A percentile compares a stretch with the other conserved stretches of the same genome.
Evolutionary conservation across 176 grass and related monocot genomes (phyloP).

Genomic region (Triticum dicoccoides): DNA sequence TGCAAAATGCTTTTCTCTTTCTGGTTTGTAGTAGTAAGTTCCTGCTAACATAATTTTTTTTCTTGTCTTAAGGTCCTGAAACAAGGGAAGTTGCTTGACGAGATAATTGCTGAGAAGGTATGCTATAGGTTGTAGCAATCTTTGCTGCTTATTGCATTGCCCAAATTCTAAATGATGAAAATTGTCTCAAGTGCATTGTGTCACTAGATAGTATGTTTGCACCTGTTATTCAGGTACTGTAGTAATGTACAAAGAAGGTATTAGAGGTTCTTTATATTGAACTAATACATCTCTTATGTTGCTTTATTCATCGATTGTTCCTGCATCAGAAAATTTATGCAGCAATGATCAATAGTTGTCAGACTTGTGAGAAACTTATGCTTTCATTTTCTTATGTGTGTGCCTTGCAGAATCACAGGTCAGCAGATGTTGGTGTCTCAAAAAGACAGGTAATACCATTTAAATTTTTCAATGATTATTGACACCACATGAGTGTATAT

Average conservation of each 20-base stretch:
- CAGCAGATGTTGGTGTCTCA: slow-evolving; percentile 31
- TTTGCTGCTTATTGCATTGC: slow-evolving; percentile 1
- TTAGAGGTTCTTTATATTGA: background rate
- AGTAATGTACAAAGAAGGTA: background rate
- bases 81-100: slow-evolving; percentile 42
- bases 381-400: background rate
- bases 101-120: slow-evolving; percentile 62
- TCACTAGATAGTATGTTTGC: background rate
- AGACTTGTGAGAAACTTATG: background rate
- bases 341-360: background rate
- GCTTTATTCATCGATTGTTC: background rate
- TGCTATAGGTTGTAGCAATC: background rate
- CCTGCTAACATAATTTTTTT: background rate
- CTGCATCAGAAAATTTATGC: background rate
- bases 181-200: background rate
- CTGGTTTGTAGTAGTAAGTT: background rate
- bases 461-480: slow-evolving; percentile 7
- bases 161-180: background rate
- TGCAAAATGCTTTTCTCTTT: background rate
- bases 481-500: background rate
- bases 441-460: slow-evolving; percentile 59
- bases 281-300: background rate
- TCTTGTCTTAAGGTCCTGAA: slow-evolving; percentile 27
- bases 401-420: slow-evolving; percentile 44
- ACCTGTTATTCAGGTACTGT: background rate